Evolutionary conservation across 176 grass and related monocot genomes (phyloP), one percentile per base, ranked within the genome.

Genomic region (Rhynchospora tenuis): DNA sequence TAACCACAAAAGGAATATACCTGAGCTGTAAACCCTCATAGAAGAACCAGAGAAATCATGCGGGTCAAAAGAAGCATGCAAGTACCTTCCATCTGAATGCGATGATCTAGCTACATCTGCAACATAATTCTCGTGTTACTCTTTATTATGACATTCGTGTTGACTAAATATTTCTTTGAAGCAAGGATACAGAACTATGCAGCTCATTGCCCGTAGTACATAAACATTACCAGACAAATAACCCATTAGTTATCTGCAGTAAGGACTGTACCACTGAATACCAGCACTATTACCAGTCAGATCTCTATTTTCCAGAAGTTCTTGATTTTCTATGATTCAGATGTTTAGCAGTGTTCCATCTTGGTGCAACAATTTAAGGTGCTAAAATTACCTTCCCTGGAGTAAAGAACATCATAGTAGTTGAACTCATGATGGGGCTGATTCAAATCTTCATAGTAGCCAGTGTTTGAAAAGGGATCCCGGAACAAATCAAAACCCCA

Each of bases 401-500:
- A 73, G 84, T 99, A 90, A 81, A 77, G 59, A 91, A 85, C 60
- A 77, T 91, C 51, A 88, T 59, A 88, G 69, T 83, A 95, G 82
- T 77, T 71, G n/a, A 59, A 88, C 73, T 90, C 83, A 65, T 65
- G 66, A 59, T 95, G 92, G 73, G 50, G 73, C 73, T 33, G 73
- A 50, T 79, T 84, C 48, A 64, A 81, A 78, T 60, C 83, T 54
- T 81, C 92, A 69, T 89, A 94, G 84, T 90, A 98, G 12, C 54
- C 86, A 7, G 64, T 50, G 59, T 71, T 78, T 83, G 87, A 85
- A 88, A 91, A 93, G 50, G 93, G 89, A 58, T 88, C 84, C 55
- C 24, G 89, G 62, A 99, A 92, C 64, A 95, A 84, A 51, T 92
- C 88, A 43, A 89, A 84, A 76, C 83, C 93, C 96, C 96, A 99